These are phyloP conservation scores for Saposhnikovia divaricata DNA, from an alignment of 129 eudicot species.

Conservation along the genomic window DNA sequence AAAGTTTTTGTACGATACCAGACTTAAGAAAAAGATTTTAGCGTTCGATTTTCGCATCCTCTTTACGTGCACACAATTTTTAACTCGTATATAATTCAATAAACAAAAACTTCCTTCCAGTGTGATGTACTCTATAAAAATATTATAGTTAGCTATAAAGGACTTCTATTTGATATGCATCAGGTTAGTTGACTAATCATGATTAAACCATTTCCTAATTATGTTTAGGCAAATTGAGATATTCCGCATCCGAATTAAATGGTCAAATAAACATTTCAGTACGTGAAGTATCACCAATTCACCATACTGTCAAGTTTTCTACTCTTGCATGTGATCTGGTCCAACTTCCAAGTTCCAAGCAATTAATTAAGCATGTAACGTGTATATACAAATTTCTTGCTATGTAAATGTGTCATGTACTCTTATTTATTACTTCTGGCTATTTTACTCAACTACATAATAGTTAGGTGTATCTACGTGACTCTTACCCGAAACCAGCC, in stretches of 20 bases:
- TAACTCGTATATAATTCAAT: no score
- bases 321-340: not conserved
- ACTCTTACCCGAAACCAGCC: not conserved
- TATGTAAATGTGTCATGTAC: not conserved
- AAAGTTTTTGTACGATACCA: no score
- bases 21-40: no score
- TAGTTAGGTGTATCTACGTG: not conserved
- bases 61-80: no score
- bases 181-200: not conserved
- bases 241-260: not conserved
- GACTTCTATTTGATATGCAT: no score
- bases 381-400: not conserved
- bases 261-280: not conserved
- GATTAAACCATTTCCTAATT: not conserved
- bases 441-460: not conserved
- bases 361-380: not conserved
- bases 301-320: not conserved
- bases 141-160: no score
- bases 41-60: no score
- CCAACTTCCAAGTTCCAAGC: no score
- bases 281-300: not conserved
- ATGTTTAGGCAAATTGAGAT: not conserved
- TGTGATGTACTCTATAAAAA: no score
- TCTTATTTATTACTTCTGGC: not conserved
- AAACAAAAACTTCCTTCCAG: no score